Evolutionary conservation across 2,329 filamentous ascomycete genomes (phyloP).

Genomic region (Hawksworthiomyces lignivorus): DNA sequence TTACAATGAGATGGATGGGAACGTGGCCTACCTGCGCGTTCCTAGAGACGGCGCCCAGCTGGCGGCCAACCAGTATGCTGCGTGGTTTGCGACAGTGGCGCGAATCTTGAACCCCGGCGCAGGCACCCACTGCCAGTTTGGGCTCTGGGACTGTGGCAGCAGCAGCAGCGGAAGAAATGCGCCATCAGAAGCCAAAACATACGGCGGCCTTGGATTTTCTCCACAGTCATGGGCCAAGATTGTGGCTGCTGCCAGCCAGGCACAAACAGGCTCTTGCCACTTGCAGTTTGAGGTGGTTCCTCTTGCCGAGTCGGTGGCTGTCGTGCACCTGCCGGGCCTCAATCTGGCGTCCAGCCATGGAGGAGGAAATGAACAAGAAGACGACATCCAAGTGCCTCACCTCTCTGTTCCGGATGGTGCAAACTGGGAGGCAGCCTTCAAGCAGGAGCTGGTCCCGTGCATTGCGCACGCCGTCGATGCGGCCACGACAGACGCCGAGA

Average conservation of each 20-base stretch:
- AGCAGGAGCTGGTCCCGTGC: neutral
- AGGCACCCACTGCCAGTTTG: conserved; percentile 4
- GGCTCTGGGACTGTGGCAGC: neutral
- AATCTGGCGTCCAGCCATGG: too few species aligned
- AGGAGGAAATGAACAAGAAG: too few species aligned
- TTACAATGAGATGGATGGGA: neutral
- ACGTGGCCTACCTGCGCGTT: conserved; percentile 12
- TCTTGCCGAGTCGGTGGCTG: too few species aligned
- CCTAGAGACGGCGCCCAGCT: neutral
- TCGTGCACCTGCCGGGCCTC: too few species aligned
- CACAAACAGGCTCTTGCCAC: too few species aligned
- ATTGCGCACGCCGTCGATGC: neutral
- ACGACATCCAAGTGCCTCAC: too few species aligned
- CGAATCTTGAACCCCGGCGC: conserved; percentile 13
- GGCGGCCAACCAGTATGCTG: conserved; percentile 4
- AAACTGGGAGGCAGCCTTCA: too few species aligned
- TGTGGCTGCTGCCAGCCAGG: neutral
- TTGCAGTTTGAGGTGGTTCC: too few species aligned
- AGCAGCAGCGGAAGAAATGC: too few species aligned
- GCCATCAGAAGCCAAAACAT: neutral
- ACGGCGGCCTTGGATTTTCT: conserved; percentile 5
- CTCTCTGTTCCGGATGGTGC: too few species aligned
- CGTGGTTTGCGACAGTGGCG: conserved; percentile 4
- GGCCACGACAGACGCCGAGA: neutral
- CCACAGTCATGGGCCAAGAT: conserved; percentile 1